Percentiles rank a stretch among this genome's conserved stretches.
phyloP scores from a whole-genome alignment of 2,329 filamentous ascomycete genomes.

The Periconia sp. region DNA sequence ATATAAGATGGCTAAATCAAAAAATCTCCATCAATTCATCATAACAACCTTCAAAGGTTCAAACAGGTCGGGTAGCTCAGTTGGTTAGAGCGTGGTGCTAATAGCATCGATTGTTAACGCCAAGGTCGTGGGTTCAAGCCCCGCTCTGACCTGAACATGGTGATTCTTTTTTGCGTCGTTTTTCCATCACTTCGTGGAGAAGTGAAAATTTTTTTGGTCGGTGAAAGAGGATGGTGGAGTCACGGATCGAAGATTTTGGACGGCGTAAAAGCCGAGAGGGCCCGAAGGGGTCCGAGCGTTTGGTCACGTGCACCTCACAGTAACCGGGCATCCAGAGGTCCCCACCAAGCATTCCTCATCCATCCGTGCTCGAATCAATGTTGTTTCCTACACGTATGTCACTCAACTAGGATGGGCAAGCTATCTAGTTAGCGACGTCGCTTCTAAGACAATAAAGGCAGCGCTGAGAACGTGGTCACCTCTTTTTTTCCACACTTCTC shows the following conservation, averaged over 20 bases:
- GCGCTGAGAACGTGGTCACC: constrained; percentile 5
- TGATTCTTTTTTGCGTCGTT: neutral
- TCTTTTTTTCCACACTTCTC: constrained; percentile 5
- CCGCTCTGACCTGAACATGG: neutral
- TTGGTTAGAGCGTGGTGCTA: neutral
- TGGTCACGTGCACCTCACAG: neutral
- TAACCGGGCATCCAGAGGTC: neutral
- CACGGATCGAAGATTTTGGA: neutral
- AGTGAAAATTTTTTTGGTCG: neutral
- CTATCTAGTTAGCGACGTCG: constrained; percentile 13
- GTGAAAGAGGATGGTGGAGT: neutral
- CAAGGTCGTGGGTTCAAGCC: neutral
- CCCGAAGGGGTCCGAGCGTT: neutral
- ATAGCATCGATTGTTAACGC: neutral
- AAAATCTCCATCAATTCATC: neutral
- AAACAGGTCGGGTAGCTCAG: neutral
- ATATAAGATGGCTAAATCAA: neutral
- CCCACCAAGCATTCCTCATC: neutral
- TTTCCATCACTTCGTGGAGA: neutral
- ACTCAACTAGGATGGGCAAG: constrained; percentile 11
- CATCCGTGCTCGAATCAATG: neutral
- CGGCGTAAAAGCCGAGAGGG: too few species aligned
- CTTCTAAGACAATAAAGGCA: constrained; percentile 6
- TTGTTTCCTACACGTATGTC: neutral
- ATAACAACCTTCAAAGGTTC: neutral